A percentile compares a stretch with the other conserved stretches of the same genome.
Evolutionary conservation across 768 basidiomycete genomes (phyloP).

Genomic region (Boletus subcaerulescens): DNA sequence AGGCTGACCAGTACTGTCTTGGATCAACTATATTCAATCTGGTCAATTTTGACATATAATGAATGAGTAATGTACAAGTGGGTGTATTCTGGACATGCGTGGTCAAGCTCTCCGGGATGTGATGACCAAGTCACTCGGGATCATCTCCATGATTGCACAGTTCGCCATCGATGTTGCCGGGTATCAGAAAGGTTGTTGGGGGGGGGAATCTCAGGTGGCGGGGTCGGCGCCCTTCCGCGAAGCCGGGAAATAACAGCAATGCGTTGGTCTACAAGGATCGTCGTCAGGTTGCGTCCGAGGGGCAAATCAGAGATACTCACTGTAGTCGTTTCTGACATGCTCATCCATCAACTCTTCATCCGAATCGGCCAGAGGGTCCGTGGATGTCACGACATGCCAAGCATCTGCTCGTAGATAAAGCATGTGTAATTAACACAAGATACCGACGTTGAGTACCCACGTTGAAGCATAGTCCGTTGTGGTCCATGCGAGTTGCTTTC

Average conservation of each 20-base stretch:
- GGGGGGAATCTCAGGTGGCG: slow-evolving; percentile 31
- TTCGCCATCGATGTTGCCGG: slow-evolving; percentile 38
- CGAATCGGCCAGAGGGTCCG: slow-evolving; percentile 68
- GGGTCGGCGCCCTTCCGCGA: slow-evolving; percentile 48
- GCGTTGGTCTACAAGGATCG: slow-evolving; percentile 41
- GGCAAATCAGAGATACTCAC: slow-evolving; percentile 37
- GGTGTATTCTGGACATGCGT: background rate
- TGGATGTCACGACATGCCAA: slow-evolving; percentile 61
- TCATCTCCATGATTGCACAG: slow-evolving; percentile 35
- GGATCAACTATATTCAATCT: background rate
- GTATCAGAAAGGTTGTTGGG: slow-evolving; percentile 15
- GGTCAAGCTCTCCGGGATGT: background rate
- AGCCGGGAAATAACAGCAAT: slow-evolving; percentile 51
- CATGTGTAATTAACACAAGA: background rate
- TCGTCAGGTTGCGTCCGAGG: background rate
- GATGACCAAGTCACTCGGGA: slow-evolving; percentile 8
- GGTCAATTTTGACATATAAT: background rate
- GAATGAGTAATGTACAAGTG: slow-evolving; percentile 9
- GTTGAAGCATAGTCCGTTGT: slow-evolving; percentile 46
- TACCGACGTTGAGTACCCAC: slow-evolving; percentile 25
- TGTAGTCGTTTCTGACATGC: slow-evolving; percentile 60
- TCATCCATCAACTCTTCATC: slow-evolving; percentile 71
- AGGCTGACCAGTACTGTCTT: too few relatives aligned
- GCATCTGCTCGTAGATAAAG: slow-evolving; percentile 48
- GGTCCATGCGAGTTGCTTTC: slow-evolving; percentile 17